A percentile compares a stretch with the other conserved stretches of the same genome.
Evolutionary conservation across 2,329 filamentous ascomycete genomes (phyloP).

Genomic region (Tolypocladium tropicale): DNA sequence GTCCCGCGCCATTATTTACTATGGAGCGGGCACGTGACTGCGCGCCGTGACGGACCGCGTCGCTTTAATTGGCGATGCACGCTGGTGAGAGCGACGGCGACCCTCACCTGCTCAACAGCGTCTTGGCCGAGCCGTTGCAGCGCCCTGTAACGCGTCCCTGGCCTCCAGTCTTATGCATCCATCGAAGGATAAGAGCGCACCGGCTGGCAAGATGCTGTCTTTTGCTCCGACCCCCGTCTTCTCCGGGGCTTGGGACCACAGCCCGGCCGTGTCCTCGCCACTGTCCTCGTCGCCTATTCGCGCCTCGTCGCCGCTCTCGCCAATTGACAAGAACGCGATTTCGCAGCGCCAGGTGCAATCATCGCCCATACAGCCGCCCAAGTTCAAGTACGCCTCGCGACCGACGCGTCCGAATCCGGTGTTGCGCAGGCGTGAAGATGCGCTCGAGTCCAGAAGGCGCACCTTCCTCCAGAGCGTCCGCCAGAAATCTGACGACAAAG

Average conservation of each 20-base stretch:
- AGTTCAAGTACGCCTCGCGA: slow-evolving; percentile 43
- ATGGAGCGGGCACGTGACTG: background rate
- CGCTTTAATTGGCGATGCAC: background rate
- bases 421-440: slow-evolving; percentile 48
- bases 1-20: background rate
- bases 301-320: slow-evolving; percentile 36
- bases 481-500: slow-evolving; percentile 47
- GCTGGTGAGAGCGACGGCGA: background rate
- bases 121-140: background rate
- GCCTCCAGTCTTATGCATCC: slow-evolving; percentile 18
- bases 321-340: slow-evolving; percentile 30
- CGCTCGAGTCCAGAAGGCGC: slow-evolving; percentile 52
- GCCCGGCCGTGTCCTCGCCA: slow-evolving; percentile 41
- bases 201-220: slow-evolving; percentile 27
- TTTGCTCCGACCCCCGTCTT: slow-evolving; percentile 32
- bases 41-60: background rate
- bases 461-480: slow-evolving; percentile 61
- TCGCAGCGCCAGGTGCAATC: slow-evolving; percentile 33
- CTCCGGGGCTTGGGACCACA: slow-evolving; percentile 31
- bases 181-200: slow-evolving; percentile 15
- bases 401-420: slow-evolving; percentile 53
- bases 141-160: background rate
- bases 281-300: slow-evolving; percentile 50
- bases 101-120: background rate
- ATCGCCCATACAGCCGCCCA: slow-evolving; percentile 29